phyloP scores from a whole-genome alignment of 2,329 filamentous ascomycete genomes.

The Cryphonectria japonica region DNA sequence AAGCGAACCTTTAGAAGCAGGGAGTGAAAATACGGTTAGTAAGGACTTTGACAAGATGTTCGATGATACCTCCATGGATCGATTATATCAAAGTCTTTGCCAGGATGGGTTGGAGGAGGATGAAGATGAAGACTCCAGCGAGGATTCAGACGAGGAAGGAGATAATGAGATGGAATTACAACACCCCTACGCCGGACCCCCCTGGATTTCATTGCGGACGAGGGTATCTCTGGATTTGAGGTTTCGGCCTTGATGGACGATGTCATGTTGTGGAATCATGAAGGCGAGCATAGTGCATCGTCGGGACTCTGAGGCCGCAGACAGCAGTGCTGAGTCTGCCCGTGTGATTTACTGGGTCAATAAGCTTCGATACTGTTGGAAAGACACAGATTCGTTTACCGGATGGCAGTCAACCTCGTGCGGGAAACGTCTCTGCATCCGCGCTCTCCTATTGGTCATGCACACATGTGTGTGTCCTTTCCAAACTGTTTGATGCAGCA shows the following conservation, averaged over 20 bases:
- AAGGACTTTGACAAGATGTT: not conserved
- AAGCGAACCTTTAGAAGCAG: not conserved
- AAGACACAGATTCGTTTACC: not conserved
- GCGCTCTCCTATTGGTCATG: too few relatives aligned
- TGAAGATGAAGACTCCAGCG: not conserved
- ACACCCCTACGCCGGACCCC: not conserved
- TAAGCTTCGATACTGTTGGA: not conserved
- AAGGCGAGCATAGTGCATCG: not conserved
- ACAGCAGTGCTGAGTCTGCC: not conserved
- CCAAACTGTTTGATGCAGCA: not conserved
- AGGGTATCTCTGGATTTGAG: not conserved
- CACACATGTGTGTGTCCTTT: not conserved
- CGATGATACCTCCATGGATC: not conserved
- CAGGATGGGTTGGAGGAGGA: not conserved
- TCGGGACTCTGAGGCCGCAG: not conserved
- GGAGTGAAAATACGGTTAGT: not conserved
- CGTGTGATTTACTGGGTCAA: not conserved
- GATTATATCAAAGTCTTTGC: not conserved
- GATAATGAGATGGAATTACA: not conserved
- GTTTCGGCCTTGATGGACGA: not conserved
- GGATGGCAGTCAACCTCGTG: not conserved
- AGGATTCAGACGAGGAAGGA: not conserved
- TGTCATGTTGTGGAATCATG: not conserved
- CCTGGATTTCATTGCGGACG: not conserved
- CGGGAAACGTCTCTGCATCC: not conserved